Evolutionary conservation across 495 filamentous ascomycete genomes (phyloP), one percentile per base, ranked within the genome.

Genomic region (Pseudoneurospora amorphoporcata): DNA sequence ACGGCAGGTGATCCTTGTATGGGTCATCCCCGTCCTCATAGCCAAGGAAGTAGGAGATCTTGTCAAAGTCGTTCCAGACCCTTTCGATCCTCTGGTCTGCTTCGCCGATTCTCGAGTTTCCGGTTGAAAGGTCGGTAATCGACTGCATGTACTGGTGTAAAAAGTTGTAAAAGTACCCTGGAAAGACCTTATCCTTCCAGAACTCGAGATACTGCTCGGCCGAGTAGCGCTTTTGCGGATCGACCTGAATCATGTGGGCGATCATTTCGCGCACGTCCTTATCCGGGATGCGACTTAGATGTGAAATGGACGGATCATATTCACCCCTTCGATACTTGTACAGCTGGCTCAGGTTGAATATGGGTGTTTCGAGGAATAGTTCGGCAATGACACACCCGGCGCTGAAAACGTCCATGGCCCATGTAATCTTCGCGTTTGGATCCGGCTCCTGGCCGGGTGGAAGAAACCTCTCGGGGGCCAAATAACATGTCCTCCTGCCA

Each of bases 391-490:
- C 96, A 78, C 96, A 99, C 10, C 95, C 95, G 42, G 90, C 92
- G 82, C 95, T 98, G 83, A 99, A 99, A 38, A 99, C 92, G 79
- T 99, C 96, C 96, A 99, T 99, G 43, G 94, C 94, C 94, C 95
- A 97, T 17, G 83, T 86, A 37, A 85, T 76, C 72, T 87, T 86
- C 32, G 87, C 88, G 23, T 91, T 84, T 3, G 85, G 83, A 17
- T 80, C 89, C 8, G 86, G 84, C 68, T 89, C 86, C 76, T 92
- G 88, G 3, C 89, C 90, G 2, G 90, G 85, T 6, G 87, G 86
- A 17, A 96, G 79, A 75, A 99, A 99, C 37, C 96, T 86, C 80
- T 99, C 96, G 10, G 96, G 96, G 0, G 96, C 96, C 32, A 98
- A 83, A 78, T 99, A 98, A 82, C 96, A 98, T n/a, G 94, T 98